A percentile compares a stretch with the other conserved stretches of the same genome.
These are phyloP conservation scores for Solanum acaule DNA, from an alignment of 257 asterid genomes.

Conservation along the genomic window DNA sequence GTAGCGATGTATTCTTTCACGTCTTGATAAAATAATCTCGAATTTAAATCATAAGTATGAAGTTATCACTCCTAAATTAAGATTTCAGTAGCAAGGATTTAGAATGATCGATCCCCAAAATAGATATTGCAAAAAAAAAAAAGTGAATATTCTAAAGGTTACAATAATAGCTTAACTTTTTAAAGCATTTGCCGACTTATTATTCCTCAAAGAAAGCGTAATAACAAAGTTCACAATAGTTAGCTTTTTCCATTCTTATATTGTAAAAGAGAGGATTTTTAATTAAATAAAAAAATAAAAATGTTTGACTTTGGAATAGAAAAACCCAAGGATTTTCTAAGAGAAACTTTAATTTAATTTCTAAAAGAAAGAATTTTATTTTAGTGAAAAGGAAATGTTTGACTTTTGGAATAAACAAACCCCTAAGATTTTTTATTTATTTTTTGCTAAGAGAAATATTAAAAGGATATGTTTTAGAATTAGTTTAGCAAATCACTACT, in stretches of 20 bases:
- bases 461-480: neutral
- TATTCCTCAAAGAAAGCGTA: neutral
- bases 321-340: neutral
- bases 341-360: neutral
- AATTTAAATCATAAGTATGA: neutral
- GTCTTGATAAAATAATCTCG: no score
- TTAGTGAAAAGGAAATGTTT: neutral
- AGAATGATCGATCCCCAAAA: rapidly evolving
- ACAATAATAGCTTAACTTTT: neutral
- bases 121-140: neutral
- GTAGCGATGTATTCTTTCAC: neutral
- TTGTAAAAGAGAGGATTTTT: neutral
- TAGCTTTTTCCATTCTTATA: neutral
- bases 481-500: neutral
- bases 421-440: neutral
- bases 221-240: neutral
- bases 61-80: neutral
- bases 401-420: neutral
- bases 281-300: neutral
- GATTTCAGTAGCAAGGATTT: rapidly evolving
- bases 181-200: neutral
- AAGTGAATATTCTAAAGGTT: neutral
- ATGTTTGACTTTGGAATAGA: neutral
- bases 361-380: neutral
- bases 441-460: neutral